phyloP scores from a whole-genome alignment of 2,329 filamentous ascomycete genomes.

The Fragosphaeria purpurea region DNA sequence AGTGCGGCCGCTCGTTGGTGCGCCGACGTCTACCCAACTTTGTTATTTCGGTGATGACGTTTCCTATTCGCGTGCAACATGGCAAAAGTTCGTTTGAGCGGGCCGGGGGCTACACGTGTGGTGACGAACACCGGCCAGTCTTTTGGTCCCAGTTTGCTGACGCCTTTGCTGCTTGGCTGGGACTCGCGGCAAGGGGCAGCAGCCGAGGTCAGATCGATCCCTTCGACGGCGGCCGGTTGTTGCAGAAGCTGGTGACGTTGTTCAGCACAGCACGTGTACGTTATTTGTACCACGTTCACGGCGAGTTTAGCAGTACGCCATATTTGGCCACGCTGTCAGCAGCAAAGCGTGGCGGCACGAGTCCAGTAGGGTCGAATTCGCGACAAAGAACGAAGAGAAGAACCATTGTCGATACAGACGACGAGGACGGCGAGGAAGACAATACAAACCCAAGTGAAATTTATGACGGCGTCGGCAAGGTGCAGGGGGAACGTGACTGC shows the following conservation, averaged over 20 bases:
- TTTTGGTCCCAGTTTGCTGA: conserved; percentile 2
- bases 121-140: neutral
- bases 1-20: conserved; percentile 1
- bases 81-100: neutral
- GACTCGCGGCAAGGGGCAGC: neutral
- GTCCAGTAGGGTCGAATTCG: too few relatives aligned
- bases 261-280: neutral
- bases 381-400: too few relatives aligned
- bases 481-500: too few relatives aligned
- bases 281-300: neutral
- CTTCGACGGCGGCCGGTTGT: neutral
- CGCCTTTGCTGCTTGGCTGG: neutral
- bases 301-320: too few relatives aligned
- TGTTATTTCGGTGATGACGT: neutral
- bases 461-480: too few relatives aligned
- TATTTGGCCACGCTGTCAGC: too few relatives aligned
- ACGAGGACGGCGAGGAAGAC: too few relatives aligned
- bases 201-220: neutral
- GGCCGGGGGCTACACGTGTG: neutral
- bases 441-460: too few relatives aligned
- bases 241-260: neutral
- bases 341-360: too few relatives aligned
- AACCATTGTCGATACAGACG: too few relatives aligned
- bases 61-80: neutral
- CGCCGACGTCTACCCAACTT: conserved; percentile 4